These are phyloP conservation scores for Alternaria gaisen DNA, from an alignment of 2,329 filamentous ascomycete species.

Conservation along the genomic window DNA sequence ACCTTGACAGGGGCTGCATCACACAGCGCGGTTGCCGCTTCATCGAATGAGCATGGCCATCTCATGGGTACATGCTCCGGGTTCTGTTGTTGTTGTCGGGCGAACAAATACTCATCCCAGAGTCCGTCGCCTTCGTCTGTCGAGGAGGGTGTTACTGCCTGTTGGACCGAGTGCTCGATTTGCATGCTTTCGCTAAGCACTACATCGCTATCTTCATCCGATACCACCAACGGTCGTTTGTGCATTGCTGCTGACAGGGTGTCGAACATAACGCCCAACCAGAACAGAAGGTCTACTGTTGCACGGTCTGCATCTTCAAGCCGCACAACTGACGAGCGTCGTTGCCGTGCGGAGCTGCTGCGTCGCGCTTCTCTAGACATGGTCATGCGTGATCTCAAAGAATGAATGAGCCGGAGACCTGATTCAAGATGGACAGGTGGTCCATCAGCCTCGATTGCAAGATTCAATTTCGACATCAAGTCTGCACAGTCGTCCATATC, in stretches of 20 bases:
- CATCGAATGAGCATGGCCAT: conserved; percentile 66
- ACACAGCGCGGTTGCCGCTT: conserved; percentile 60
- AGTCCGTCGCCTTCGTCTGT: conserved; percentile 30
- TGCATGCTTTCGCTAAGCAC: conserved; percentile 25
- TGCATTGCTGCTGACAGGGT: conserved; percentile 65
- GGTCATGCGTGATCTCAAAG: conserved; percentile 42
- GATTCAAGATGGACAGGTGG: conserved; percentile 53
- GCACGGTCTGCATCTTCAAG: conserved; percentile 51
- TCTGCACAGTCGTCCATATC: conserved; percentile 39
- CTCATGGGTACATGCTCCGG: conserved; percentile 39
- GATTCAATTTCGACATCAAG: conserved; percentile 41
- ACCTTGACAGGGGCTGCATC: conserved; percentile 68
- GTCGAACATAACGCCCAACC: conserved; percentile 68
- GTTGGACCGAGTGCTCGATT: conserved; percentile 5
- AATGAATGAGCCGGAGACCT: conserved; percentile 53
- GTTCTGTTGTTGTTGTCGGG: conserved; percentile 37
- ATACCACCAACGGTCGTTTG: conserved; percentile 56
- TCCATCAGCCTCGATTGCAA: conserved; percentile 48
- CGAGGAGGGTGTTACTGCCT: neutral
- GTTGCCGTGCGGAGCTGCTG: conserved; percentile 22
- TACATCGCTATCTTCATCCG: conserved; percentile 58
- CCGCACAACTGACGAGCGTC: conserved; percentile 23
- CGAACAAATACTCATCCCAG: conserved; percentile 54
- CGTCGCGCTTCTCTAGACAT: conserved; percentile 27
- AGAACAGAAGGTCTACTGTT: conserved; percentile 65